A percentile compares a stretch with the other conserved stretches of the same genome.
These are phyloP conservation scores for Seiridium unicorne DNA, from an alignment of 2,329 filamentous ascomycete genomes.

Conservation along the genomic window DNA sequence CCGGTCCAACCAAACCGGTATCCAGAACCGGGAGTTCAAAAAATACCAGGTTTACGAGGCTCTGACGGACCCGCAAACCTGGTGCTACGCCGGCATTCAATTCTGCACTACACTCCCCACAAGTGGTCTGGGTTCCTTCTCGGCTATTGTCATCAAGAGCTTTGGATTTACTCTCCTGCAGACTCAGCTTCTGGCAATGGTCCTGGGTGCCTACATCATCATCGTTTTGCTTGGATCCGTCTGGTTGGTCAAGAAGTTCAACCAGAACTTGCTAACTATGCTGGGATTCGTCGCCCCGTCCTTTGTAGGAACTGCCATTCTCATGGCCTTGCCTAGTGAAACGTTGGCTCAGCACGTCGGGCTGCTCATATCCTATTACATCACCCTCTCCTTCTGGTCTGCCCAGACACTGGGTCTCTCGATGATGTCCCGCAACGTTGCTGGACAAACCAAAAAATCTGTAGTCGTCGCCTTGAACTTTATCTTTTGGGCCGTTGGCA, in stretches of 20 bases:
- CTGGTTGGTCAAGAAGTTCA: conserved; percentile 65
- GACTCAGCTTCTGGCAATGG: conserved; percentile 74
- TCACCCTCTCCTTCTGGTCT: conserved; percentile 76
- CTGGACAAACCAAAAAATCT: conserved; percentile 72
- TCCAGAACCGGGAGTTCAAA: conserved; percentile 54
- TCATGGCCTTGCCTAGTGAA: conserved; percentile 65
- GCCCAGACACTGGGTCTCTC: conserved; percentile 66
- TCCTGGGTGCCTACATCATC: conserved; percentile 72
- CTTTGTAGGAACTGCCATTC: conserved; percentile 68
- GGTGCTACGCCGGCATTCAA: conserved; percentile 63
- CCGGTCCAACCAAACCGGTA: conserved; percentile 58
- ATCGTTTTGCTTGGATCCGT: conserved; percentile 64
- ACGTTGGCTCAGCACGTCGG: conserved; percentile 60
- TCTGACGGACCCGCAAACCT: conserved; percentile 64
- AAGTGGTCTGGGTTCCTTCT: conserved; percentile 69
- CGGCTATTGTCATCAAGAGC: conserved; percentile 69
- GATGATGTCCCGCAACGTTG: conserved; percentile 68
- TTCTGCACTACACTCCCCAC: conserved; percentile 74
- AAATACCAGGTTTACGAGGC: conserved; percentile 47
- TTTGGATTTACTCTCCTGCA: conserved; percentile 65
- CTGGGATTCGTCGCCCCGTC: conserved; percentile 65
- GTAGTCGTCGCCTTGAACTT: conserved; percentile 69
- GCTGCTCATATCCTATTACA: conserved; percentile 72
- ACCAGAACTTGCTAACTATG: conserved; percentile 70
- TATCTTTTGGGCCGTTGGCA: conserved; percentile 53